Evolutionary conservation across 2,329 filamentous ascomycete genomes (phyloP).

Genomic region (Periconia sp.): DNA sequence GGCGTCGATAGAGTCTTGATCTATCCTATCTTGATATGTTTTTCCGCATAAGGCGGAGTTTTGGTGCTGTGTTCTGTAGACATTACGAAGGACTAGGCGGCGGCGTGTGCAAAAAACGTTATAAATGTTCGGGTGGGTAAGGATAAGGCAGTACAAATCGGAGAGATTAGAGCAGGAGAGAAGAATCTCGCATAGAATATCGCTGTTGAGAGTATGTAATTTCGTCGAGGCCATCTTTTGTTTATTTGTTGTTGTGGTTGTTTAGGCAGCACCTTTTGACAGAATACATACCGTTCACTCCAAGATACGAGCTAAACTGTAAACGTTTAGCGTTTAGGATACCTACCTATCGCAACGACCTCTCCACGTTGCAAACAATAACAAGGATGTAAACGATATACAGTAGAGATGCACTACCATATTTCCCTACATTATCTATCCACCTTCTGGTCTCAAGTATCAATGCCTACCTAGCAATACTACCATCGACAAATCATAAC

Average conservation of each 20-base stretch:
- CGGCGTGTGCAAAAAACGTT: neutral
- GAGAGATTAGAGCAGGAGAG: neutral
- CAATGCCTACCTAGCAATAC: too few relatives aligned
- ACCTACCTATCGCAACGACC: too few relatives aligned
- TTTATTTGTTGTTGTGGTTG: neutral
- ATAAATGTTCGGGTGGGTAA: slow-evolving; percentile 2
- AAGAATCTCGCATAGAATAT: slow-evolving; percentile 2
- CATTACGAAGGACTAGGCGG: neutral
- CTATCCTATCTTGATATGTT: neutral
- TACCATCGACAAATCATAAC: too few relatives aligned
- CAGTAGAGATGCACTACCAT: too few relatives aligned
- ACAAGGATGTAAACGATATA: too few relatives aligned
- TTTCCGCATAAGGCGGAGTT: neutral
- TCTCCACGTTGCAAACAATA: too few relatives aligned
- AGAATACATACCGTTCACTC: too few relatives aligned
- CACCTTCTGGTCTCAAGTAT: too few relatives aligned
- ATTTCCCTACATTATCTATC: too few relatives aligned
- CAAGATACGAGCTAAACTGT: too few relatives aligned
- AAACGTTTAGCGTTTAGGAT: too few relatives aligned
- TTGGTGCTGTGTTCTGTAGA: neutral
- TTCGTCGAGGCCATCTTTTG: neutral
- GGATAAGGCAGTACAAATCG: slow-evolving; percentile 1
- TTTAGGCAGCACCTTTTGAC: too few relatives aligned
- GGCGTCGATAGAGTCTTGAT: neutral
- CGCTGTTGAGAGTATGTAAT: slow-evolving; percentile 5